A percentile compares a stretch with the other conserved stretches of the same genome.
Conservation (phyloP, 164 flowering plant genomes). For the Sedum album region DNA sequence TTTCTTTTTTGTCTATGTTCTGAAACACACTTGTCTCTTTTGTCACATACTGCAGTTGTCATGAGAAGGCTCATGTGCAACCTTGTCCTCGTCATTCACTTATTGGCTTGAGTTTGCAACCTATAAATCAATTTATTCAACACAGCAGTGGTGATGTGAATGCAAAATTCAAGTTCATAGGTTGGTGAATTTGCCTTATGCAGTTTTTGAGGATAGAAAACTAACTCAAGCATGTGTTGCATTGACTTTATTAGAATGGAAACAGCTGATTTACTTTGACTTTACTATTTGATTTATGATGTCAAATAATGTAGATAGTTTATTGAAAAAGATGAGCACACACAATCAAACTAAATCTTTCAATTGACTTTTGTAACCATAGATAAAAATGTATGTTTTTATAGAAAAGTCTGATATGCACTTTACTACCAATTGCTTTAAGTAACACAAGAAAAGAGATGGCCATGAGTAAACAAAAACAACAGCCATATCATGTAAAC, state of each 20-base stretch:
- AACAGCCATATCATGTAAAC: too few species aligned
- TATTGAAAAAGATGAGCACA: background rate
- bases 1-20: background rate
- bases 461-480: too few species aligned
- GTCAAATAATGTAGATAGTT: too few species aligned
- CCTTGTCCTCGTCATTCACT: background rate
- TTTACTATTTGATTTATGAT: too few species aligned
- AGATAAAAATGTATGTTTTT: too few species aligned
- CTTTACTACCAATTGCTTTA: too few species aligned
- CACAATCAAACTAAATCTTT: background rate
- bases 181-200: too few species aligned
- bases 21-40: background rate
- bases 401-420: too few species aligned
- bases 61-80: background rate
- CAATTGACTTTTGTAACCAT: background rate
- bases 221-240: background rate
- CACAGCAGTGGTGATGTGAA: too few species aligned
- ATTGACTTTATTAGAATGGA: background rate
- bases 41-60: background rate
- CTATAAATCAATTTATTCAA: too few species aligned
- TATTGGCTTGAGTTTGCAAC: background rate
- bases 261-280: background rate
- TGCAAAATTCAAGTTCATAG: background rate
- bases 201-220: background rate
- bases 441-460: too few species aligned